Percentiles rank a stretch among this genome's conserved stretches.
These are phyloP conservation scores for Saturnispora diversa DNA, from an alignment of 805 yeast species.

Conservation along the genomic window DNA sequence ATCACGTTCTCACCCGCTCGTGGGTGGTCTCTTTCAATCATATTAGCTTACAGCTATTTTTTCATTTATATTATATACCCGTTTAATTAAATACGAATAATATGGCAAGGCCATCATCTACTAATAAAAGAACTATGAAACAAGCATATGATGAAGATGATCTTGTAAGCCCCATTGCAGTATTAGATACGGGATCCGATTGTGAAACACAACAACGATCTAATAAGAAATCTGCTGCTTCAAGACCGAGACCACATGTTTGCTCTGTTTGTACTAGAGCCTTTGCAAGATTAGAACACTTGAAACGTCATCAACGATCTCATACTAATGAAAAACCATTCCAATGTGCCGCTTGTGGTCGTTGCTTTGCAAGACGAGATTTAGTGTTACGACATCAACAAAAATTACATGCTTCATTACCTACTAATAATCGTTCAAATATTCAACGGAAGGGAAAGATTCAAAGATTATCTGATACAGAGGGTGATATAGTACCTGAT, in stretches of 20 bases:
- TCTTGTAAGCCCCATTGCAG: constrained; percentile 2
- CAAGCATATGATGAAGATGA: background rate
- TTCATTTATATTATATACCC: too few species aligned
- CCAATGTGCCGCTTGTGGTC: constrained; percentile 92
- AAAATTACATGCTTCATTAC: constrained; percentile 65
- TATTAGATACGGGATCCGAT: background rate
- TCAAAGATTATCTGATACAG: constrained; percentile 18
- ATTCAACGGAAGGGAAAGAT: constrained; percentile 29
- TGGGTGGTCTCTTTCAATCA: too few species aligned
- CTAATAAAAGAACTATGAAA: background rate
- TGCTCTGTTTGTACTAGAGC: constrained; percentile 90
- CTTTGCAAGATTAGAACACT: constrained; percentile 90
- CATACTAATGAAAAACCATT: constrained; percentile 96
- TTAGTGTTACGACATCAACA: constrained; percentile 89
- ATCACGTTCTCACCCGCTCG: too few species aligned
- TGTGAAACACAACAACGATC: constrained; percentile 1
- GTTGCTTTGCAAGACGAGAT: constrained; percentile 89
- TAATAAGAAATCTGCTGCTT: constrained; percentile 23
- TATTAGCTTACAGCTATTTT: too few species aligned
- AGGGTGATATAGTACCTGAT: constrained; percentile 29
- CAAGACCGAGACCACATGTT: constrained; percentile 88
- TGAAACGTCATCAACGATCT: constrained; percentile 86
- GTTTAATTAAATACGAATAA: too few species aligned
- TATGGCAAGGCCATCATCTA: constrained; percentile 2
- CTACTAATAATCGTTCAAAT: constrained; percentile 30